Conservation (phyloP, 106 monocot genomes). For the Posidonia australis region DNA sequence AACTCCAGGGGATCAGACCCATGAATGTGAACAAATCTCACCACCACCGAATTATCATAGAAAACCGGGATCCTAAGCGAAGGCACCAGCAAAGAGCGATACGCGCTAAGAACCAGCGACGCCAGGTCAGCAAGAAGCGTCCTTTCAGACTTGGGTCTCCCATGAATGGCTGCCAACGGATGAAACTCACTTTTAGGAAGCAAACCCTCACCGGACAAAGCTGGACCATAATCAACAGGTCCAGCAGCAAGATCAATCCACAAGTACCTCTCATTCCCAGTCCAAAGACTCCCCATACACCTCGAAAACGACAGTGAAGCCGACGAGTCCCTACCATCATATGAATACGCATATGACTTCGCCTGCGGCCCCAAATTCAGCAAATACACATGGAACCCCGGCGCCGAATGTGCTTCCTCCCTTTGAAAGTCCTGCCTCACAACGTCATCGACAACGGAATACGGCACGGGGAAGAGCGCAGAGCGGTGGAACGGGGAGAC, state of each 20-base stretch:
- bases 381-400: slow-evolving; percentile 65
- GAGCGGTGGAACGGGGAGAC: slow-evolving; percentile 41
- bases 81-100: slow-evolving; percentile 56
- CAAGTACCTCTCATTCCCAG: slow-evolving; percentile 52
- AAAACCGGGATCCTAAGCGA: slow-evolving; percentile 65
- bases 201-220: slow-evolving; percentile 73
- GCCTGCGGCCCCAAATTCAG: slow-evolving; percentile 38
- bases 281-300: slow-evolving; percentile 60
- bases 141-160: slow-evolving; percentile 41
- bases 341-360: slow-evolving; percentile 68
- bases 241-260: slow-evolving; percentile 92
- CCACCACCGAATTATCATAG: slow-evolving; percentile 38
- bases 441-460: slow-evolving; percentile 42
- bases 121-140: slow-evolving; percentile 51
- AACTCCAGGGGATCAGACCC: slow-evolving; percentile 30
- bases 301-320: slow-evolving; percentile 36
- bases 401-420: slow-evolving; percentile 29
- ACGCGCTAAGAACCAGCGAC: slow-evolving; percentile 59
- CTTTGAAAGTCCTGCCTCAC: slow-evolving; percentile 32
- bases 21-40: slow-evolving; percentile 67
- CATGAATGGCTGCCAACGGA: slow-evolving; percentile 58
- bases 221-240: slow-evolving; percentile 81
- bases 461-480: slow-evolving; percentile 40
- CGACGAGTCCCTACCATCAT: slow-evolving; percentile 15
- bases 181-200: slow-evolving; percentile 89